These are phyloP conservation scores for Phytophthora idaei DNA, from an alignment of 352 stramenopile species.

Conservation along the genomic window DNA sequence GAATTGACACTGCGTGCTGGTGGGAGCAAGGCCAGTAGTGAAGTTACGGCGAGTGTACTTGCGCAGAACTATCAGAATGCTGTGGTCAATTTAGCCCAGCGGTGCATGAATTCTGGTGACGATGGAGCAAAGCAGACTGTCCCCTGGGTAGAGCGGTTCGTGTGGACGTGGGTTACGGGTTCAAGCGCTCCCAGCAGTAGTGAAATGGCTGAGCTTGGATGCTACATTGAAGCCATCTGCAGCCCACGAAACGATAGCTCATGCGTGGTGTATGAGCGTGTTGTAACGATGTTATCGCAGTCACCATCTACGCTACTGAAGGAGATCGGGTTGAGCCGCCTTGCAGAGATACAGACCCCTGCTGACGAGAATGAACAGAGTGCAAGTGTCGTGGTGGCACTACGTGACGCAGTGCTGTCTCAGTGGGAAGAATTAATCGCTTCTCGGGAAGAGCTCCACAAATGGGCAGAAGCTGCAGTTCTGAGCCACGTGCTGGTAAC, in stretches of 20 bases:
- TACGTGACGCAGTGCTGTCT: conserved; percentile 28
- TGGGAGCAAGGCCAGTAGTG: conserved; percentile 22
- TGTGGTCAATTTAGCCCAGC: conserved; percentile 19
- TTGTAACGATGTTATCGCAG: conserved; percentile 36
- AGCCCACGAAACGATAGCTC: neutral
- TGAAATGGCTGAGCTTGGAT: conserved; percentile 19
- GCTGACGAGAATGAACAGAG: conserved; percentile 11
- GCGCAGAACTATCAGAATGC: conserved; percentile 27
- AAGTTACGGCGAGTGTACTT: conserved; percentile 20
- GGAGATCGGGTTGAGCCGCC: conserved; percentile 31
- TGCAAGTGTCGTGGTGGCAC: neutral
- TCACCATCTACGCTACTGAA: conserved; percentile 43
- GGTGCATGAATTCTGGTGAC: conserved; percentile 9
- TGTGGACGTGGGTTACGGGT: conserved; percentile 31
- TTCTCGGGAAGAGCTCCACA: conserved; percentile 28
- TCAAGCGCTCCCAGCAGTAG: conserved; percentile 2
- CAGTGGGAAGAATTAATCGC: conserved; percentile 35
- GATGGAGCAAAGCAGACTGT: conserved; percentile 8
- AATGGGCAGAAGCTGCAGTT: conserved; percentile 52
- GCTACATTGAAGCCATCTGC: conserved; percentile 17
- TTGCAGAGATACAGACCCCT: conserved; percentile 25
- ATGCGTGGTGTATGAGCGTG: conserved; percentile 22
- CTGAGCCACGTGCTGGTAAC: conserved; percentile 41
- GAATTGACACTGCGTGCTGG: conserved; percentile 32
- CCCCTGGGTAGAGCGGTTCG: conserved; percentile 29